These are phyloP conservation scores for Arbutus unedo DNA, from an alignment of 148 eudicot genomes.

Conservation along the genomic window DNA sequence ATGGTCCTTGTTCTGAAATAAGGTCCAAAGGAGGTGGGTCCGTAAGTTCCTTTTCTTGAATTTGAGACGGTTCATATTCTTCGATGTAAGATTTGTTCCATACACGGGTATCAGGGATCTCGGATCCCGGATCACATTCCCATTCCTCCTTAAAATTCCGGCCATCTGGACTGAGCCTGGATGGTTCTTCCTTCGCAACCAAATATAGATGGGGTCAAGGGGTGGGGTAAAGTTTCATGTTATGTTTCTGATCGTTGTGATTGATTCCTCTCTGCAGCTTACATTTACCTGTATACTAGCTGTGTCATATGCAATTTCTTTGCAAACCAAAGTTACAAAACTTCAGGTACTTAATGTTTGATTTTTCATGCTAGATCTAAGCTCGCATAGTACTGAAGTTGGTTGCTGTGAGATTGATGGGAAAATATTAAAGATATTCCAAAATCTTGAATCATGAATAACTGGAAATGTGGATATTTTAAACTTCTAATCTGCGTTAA, in stretches of 20 bases:
- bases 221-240: background rate
- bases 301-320: slow-evolving; percentile 34
- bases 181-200: background rate
- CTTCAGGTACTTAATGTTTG: slow-evolving; percentile 56
- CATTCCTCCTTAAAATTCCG: background rate
- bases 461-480: background rate
- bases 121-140: background rate
- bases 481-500: background rate
- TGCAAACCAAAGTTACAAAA: slow-evolving; percentile 41
- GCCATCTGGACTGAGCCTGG: background rate
- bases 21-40: background rate
- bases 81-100: background rate
- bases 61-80: background rate
- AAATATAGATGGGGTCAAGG: background rate
- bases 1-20: background rate
- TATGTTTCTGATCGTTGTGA: background rate
- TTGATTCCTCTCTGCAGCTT: slow-evolving; percentile 41
- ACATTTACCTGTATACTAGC: slow-evolving; percentile 33
- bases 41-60: background rate
- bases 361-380: background rate
- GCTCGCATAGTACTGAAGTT: background rate
- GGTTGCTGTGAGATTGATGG: background rate
- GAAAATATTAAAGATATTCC: background rate
- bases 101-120: background rate
- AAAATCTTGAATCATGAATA: background rate